phyloP scores from a whole-genome alignment of 441 rosid genomes.

The Rhodomyrtus psidioides region DNA sequence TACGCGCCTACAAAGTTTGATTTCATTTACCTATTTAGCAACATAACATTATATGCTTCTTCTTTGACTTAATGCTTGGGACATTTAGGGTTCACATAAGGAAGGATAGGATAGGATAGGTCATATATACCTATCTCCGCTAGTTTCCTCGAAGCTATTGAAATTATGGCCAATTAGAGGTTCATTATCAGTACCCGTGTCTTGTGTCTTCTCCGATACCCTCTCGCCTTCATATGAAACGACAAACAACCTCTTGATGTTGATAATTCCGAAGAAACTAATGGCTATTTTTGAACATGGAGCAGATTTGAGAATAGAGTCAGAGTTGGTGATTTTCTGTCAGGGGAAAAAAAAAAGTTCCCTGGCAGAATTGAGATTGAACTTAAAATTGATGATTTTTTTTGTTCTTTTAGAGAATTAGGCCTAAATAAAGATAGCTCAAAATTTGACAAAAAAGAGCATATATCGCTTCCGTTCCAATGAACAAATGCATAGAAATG shows the following conservation, averaged over 20 bases:
- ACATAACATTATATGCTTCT: background rate
- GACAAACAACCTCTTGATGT: background rate
- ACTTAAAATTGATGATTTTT: background rate
- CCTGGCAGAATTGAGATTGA: background rate
- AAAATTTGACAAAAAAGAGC: background rate
- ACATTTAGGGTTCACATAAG: background rate
- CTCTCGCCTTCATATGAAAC: background rate
- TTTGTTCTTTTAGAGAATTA: background rate
- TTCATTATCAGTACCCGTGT: background rate
- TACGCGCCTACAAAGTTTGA: background rate
- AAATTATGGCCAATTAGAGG: background rate
- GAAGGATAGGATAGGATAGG: background rate
- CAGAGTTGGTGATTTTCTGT: background rate
- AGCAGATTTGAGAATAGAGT: background rate
- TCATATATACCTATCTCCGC: no score
- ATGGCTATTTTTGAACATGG: accelerated
- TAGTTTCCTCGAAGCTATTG: background rate
- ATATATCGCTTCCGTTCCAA: background rate
- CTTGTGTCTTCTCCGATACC: background rate
- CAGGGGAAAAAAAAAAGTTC: background rate
- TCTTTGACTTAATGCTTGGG: background rate
- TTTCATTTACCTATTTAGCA: background rate
- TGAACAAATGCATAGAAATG: background rate
- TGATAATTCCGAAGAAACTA: background rate
- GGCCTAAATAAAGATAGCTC: background rate